A percentile compares a stretch with the other conserved stretches of the same genome.
These are phyloP conservation scores for Acanthochlamys bracteata DNA, from an alignment of 106 monocot genomes.

Conservation along the genomic window DNA sequence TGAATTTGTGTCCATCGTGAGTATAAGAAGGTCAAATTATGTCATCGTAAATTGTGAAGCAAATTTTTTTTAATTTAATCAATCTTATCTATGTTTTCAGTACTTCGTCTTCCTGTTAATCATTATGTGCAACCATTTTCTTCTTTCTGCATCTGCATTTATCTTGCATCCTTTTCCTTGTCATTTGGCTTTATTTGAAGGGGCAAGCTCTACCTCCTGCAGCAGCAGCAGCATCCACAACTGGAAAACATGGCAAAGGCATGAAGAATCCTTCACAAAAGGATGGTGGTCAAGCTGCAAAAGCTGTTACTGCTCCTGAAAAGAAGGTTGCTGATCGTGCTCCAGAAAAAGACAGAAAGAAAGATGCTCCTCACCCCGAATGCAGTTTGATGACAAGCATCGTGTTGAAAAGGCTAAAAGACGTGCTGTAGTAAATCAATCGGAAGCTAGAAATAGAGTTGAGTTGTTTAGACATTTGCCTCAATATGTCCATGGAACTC, in stretches of 20 bases:
- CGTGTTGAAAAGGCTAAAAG: constrained; percentile 86
- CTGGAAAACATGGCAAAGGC: constrained; percentile 33
- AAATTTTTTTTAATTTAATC: too few species aligned
- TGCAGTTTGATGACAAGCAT: constrained; percentile 87
- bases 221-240: background rate
- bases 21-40: too few species aligned
- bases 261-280: constrained; percentile 44
- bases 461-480: constrained; percentile 93
- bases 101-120: too few species aligned
- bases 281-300: constrained; percentile 38
- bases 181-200: background rate
- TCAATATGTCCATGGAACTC: constrained; percentile 86
- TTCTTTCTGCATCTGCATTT: background rate
- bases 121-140: too few species aligned
- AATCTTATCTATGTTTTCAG: too few species aligned
- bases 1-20: too few species aligned
- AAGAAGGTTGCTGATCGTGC: constrained; percentile 50
- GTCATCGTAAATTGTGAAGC: too few species aligned
- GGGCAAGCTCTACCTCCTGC: background rate
- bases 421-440: constrained; percentile 71
- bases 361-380: constrained; percentile 77
- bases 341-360: constrained; percentile 71
- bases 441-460: constrained; percentile 81
- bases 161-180: background rate
- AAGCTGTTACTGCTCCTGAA: constrained; percentile 29